Base-by-base conservation (phyloP, 768 basidiomycete genomes). In the Termitomyces sp. region DNA sequence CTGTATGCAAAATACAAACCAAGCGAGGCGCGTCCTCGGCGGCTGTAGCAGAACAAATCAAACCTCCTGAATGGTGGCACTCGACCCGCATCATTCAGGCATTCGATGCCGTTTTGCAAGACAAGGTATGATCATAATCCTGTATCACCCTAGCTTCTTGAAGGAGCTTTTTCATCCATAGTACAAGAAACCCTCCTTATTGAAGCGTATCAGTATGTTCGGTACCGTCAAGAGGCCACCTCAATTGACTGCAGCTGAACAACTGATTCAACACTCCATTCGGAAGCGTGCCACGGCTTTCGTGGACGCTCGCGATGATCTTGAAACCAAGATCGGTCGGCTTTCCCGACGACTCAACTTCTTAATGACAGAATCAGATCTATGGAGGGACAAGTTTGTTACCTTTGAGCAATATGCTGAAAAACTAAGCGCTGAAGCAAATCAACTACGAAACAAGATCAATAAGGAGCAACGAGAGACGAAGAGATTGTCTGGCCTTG, bases 331-430 rank as follows among this genome's bases (percentile, higher is more conserved):
- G 79, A 93, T 94, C 61, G 93, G 92, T 31, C 84, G 92, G 42
- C 79, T 94, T 31, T 89, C 86, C 44, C 82, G 92, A 54, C 80
- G 92, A 49, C 81, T 94, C 62, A 93, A 93, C 74, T 94, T 93
- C 78, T 76, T 94, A 65, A 92, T 94, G 89, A 92, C 91, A 1
- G 92, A 93, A 71, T 86, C 85, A 5, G 91, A 93, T 65, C 73
- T 93, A 47, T 96, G 94, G 93, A 79, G 92, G 59, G 89, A 94
- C 72, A 95, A 94, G 68, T 96, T 96, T 64, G 90, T 94, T 51
- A 88, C 90, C 14, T 96, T 97, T 63, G 94, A 97, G 70, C 87
- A 88, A 70, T 94, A 95, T 67, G 94, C 94, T 8, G 94, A 95
- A 75, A 88, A 90, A 66, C 79, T 97, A 31, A 92, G 90, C 64